phyloP scores from a whole-genome alignment of 2,329 filamentous ascomycete genomes.

The Exophiala aquamarina region DNA sequence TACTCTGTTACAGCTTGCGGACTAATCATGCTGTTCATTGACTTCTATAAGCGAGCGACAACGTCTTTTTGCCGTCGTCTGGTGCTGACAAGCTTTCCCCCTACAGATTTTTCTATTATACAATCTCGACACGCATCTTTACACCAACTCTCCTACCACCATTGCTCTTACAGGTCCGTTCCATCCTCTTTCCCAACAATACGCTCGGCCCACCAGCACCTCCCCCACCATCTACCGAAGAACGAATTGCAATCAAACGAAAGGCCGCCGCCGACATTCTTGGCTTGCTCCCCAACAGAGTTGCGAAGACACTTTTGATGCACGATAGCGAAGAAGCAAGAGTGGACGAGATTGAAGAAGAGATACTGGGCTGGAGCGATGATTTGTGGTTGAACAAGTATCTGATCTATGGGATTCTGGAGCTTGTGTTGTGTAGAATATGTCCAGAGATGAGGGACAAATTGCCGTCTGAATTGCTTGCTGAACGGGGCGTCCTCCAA shows the following conservation, averaged over 20 bases:
- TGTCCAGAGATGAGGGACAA: constrained; percentile 80
- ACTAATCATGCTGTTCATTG: background rate
- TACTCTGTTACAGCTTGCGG: no score
- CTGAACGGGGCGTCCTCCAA: constrained; percentile 60
- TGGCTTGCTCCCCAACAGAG: constrained; percentile 42
- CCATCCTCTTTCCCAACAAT: constrained; percentile 75
- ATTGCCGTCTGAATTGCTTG: constrained; percentile 69
- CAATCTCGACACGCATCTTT: constrained; percentile 60
- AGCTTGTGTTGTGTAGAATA: constrained; percentile 76
- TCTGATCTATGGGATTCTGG: constrained; percentile 77
- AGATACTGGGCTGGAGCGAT: constrained; percentile 70
- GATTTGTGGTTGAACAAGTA: constrained; percentile 93
- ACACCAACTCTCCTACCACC: constrained; percentile 65
- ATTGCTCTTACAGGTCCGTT: constrained; percentile 63
- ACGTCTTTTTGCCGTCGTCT: background rate
- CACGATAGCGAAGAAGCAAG: constrained; percentile 49
- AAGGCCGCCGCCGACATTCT: constrained; percentile 45
- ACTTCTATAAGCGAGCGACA: no score
- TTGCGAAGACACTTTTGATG: constrained; percentile 46
- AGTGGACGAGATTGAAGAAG: constrained; percentile 57
- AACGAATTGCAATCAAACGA: constrained; percentile 38
- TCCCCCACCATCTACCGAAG: constrained; percentile 24
- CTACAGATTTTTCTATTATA: constrained; percentile 47
- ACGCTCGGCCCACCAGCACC: constrained; percentile 30
- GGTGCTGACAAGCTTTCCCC: constrained; percentile 14